Evolutionary conservation across 2,329 filamentous ascomycete genomes (phyloP).

Genomic region (Sporothrix humicola): DNA sequence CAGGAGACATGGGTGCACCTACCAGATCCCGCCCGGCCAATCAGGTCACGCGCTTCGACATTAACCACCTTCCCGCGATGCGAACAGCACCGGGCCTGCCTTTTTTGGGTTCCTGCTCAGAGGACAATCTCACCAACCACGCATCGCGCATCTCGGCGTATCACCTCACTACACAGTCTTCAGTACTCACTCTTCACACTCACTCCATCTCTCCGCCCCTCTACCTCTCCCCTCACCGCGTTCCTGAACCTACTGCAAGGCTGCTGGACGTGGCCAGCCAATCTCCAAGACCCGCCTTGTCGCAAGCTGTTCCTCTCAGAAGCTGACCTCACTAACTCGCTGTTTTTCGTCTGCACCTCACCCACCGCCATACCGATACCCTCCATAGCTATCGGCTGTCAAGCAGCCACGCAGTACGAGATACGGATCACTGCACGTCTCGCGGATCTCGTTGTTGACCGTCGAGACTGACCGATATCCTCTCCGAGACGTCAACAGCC

Average conservation of each 20-base stretch:
- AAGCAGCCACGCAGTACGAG: too few relatives aligned
- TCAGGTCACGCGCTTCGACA: slow-evolving; percentile 20
- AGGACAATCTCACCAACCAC: slow-evolving; percentile 28
- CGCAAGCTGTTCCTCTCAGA: neutral
- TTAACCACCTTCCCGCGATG: slow-evolving; percentile 19
- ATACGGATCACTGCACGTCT: neutral
- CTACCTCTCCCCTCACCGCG: neutral
- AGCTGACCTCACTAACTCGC: neutral
- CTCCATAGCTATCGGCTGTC: neutral
- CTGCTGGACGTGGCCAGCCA: neutral
- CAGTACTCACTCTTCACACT: neutral
- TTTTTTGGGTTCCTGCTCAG: neutral
- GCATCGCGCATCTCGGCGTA: slow-evolving; percentile 24
- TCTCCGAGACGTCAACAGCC: neutral
- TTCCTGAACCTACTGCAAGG: slow-evolving; percentile 12
- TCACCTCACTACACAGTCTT: slow-evolving; percentile 12
- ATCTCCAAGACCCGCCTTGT: neutral
- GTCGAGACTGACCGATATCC: neutral
- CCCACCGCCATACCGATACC: neutral
- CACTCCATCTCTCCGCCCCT: neutral
- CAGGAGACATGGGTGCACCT: slow-evolving; percentile 1
- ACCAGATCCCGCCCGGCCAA: slow-evolving; percentile 13
- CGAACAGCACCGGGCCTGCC: neutral
- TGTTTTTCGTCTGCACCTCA: neutral
- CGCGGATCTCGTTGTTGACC: slow-evolving; percentile 18